Evolutionary conservation across 176 grass and related monocot genomes (phyloP), one percentile per base, ranked within the genome.

Genomic region (Puya raimondii): DNA sequence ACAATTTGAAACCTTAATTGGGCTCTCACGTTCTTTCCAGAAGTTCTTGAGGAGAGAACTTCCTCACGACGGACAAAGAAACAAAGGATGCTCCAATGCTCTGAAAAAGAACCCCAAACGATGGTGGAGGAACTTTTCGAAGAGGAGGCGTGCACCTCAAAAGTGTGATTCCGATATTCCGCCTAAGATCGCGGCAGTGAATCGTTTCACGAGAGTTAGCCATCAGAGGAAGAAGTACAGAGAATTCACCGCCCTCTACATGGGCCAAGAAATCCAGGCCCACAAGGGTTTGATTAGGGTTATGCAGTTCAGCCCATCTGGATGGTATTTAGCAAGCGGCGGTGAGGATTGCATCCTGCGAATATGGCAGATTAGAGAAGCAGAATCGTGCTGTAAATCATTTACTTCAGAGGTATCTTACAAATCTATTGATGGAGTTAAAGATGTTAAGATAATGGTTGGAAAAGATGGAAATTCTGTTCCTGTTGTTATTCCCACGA

Each of bases 231-330:
- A 93, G 81, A 88, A 73, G 0, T 59, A 48, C 54, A 78, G 66
- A 54, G 94, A 99, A 69, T 93, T 99, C 64, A 87, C 94, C 27
- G 85, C 84, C 26, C 71, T 99, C 48, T 86, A 70, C 64, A 80
- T 88, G 87, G 84, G 75, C 65, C 94, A 93, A 86, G 87, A 99
- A 88, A 90, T 99, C 59, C 78, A 76, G 66, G 94, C 89, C 25
- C 94, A 99, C 47, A 85, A 99, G 51, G 94, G 94, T 64, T 75
- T 82, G 71, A 93, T 99, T 78, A 80, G 69, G 52, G 79, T 78
- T 22, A 89, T 93, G 82, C 90, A 99, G 69, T 99, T 99, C 70
- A 83, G 86, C 65, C 77, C 80, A 23, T 87, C 83, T 76, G 94
- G 94, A 50, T 86, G 77, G 84, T 91, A 99, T 86, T 72, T 93